phyloP scores from a whole-genome alignment of 176 grass and related monocot genomes.

The Musa troglodytarum region DNA sequence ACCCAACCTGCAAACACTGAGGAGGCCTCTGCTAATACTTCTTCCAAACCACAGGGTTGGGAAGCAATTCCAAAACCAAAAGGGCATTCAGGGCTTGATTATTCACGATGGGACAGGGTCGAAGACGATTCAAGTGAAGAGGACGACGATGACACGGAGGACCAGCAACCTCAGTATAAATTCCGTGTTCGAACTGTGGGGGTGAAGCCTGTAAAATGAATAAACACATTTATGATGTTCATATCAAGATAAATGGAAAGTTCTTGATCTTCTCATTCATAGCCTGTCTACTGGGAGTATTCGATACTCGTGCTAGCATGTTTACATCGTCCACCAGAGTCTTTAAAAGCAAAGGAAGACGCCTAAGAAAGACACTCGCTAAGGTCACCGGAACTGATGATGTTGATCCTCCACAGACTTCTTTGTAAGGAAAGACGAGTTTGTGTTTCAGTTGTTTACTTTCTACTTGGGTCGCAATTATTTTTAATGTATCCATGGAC shows the following conservation, averaged over 20 bases:
- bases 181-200: constrained; percentile 76
- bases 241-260: neutral
- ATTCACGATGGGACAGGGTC: constrained; percentile 89
- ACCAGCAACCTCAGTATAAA: constrained; percentile 53
- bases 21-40: constrained; percentile 19
- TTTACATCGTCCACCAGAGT: neutral
- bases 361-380: neutral
- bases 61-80: constrained; percentile 72
- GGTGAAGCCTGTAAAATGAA: constrained; percentile 63
- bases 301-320: neutral
- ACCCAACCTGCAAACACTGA: constrained; percentile 25
- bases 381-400: neutral
- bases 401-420: neutral
- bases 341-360: neutral
- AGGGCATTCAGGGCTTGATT: constrained; percentile 84
- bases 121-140: constrained; percentile 77
- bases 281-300: no score
- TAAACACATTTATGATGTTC: neutral
- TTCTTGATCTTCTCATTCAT: neutral
- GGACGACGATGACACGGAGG: constrained; percentile 55
- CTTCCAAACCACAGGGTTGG: constrained; percentile 37
- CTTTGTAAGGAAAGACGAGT: neutral
- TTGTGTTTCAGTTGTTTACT: neutral
- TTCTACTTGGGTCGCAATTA: neutral
- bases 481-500: neutral